These are phyloP conservation scores for Aspergillus niger DNA, from an alignment of 2,329 filamentous ascomycete genomes.

Conservation along the genomic window DNA sequence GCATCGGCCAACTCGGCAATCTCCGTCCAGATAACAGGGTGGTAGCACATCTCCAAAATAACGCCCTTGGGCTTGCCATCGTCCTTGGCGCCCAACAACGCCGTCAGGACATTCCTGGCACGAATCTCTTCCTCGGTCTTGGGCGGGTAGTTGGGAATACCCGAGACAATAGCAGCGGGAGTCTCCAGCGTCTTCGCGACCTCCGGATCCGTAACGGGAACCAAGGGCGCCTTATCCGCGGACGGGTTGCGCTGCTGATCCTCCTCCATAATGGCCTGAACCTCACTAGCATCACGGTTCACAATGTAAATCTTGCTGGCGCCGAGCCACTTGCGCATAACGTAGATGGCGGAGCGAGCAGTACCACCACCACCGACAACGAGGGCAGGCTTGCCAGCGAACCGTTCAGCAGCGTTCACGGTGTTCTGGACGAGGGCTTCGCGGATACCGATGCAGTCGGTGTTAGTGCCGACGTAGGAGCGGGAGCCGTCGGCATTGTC, in stretches of 20 bases:
- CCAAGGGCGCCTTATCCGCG: conserved; percentile 47
- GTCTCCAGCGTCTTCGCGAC: conserved; percentile 61
- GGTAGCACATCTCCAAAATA: conserved; percentile 82
- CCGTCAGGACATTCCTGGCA: conserved; percentile 56
- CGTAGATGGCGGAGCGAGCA: conserved; percentile 75
- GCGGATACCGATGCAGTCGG: conserved; percentile 75
- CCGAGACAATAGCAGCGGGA: conserved; percentile 70
- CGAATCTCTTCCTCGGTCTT: conserved; percentile 62
- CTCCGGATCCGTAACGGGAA: conserved; percentile 63
- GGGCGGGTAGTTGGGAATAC: conserved; percentile 76
- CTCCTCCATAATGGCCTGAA: conserved; percentile 66
- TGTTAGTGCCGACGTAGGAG: conserved; percentile 73
- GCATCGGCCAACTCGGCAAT: conserved; percentile 63
- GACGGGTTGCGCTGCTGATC: conserved; percentile 57
- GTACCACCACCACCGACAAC: conserved; percentile 79
- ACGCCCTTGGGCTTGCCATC: conserved; percentile 57
- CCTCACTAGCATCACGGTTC: conserved; percentile 70
- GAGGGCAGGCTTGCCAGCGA: conserved; percentile 63
- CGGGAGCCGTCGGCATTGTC: conserved; percentile 37
- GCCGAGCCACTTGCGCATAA: conserved; percentile 69
- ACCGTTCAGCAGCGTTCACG: conserved; percentile 19
- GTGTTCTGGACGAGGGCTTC: conserved; percentile 67
- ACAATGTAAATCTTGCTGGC: conserved; percentile 73
- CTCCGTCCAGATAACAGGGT: conserved; percentile 69
- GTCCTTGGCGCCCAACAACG: conserved; percentile 35